These are phyloP conservation scores for Penicillium atrosanguineum DNA, from an alignment of 495 filamentous ascomycete species.

Conservation along the genomic window DNA sequence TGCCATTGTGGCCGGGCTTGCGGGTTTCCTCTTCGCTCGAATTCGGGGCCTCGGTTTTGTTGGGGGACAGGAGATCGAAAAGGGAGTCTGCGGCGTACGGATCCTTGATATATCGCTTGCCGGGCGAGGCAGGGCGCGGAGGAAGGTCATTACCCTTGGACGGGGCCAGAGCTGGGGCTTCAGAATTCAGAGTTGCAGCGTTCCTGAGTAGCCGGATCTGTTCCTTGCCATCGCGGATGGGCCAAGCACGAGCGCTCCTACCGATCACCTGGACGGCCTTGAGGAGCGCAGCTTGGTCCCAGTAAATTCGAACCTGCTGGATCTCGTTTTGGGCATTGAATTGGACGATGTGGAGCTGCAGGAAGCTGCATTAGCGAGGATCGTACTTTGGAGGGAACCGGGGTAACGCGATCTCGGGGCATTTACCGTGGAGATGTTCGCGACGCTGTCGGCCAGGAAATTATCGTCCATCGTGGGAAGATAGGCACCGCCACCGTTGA, in stretches of 20 bases:
- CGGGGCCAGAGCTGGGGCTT: conserved; percentile 11
- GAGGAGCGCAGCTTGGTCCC: conserved; percentile 92
- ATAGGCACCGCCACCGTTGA: conserved; percentile 79
- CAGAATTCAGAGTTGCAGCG: conserved; percentile 25
- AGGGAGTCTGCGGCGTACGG: conserved; percentile 73
- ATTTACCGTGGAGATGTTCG: conserved; percentile 79
- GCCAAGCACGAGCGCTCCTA: conserved; percentile 83
- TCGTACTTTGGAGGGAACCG: not conserved
- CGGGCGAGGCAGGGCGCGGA: conserved; percentile 47
- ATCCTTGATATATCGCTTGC: conserved; percentile 53
- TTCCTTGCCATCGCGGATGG: conserved; percentile 84
- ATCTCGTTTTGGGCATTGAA: conserved; percentile 78
- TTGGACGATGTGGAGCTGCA: conserved; percentile 82
- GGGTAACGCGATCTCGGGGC: conserved; percentile 13
- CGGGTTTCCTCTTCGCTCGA: not conserved
- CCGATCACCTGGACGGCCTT: conserved; percentile 95
- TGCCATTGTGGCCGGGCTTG: conserved; percentile 13
- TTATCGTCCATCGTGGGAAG: conserved; percentile 91
- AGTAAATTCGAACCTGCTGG: conserved; percentile 78
- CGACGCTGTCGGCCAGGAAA: conserved; percentile 80
- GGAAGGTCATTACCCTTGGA: conserved; percentile 26
- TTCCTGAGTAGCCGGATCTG: conserved; percentile 71
- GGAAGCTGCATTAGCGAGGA: conserved; percentile 27
- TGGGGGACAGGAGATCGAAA: conserved; percentile 36
- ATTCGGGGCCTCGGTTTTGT: conserved; percentile 25